Conservation (phyloP, 805 yeast genomes). For the Suhomyces kilbournensis region DNA sequence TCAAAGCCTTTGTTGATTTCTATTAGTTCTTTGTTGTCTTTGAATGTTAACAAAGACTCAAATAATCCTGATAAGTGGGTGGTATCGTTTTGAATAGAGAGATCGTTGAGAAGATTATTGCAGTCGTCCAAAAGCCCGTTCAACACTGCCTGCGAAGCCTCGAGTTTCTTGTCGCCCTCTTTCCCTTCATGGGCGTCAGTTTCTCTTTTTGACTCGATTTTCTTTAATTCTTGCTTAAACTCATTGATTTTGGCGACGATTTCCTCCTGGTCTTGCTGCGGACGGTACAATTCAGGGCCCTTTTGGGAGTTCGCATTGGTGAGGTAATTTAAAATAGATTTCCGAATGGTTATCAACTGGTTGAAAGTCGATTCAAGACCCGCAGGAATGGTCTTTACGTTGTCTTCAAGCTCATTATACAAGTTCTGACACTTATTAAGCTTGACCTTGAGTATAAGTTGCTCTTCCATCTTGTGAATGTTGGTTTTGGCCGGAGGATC, state of each 20-base stretch:
- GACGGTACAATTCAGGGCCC: not conserved
- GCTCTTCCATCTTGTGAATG: slow-evolving; percentile 52
- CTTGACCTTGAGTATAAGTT: slow-evolving; percentile 60
- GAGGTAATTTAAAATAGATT: slow-evolving; percentile 47
- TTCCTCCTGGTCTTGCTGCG: slow-evolving; percentile 1
- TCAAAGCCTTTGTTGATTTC: slow-evolving; percentile 29
- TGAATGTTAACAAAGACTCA: slow-evolving; percentile 20
- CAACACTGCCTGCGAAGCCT: slow-evolving; percentile 45
- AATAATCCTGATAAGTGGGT: slow-evolving; percentile 21
- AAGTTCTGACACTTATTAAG: slow-evolving; percentile 59
- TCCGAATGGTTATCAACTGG: slow-evolving; percentile 59
- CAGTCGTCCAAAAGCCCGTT: slow-evolving; percentile 84
- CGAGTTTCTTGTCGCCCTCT: slow-evolving; percentile 17
- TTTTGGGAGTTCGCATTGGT: slow-evolving; percentile 13
- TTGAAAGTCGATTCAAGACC: slow-evolving; percentile 49
- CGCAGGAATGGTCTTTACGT: slow-evolving; percentile 42
- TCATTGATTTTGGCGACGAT: slow-evolving; percentile 14
- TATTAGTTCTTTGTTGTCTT: slow-evolving; percentile 38
- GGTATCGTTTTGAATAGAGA: slow-evolving; percentile 44
- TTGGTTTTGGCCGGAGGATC: slow-evolving; percentile 1
- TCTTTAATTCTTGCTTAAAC: slow-evolving; percentile 24
- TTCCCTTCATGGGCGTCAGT: slow-evolving; percentile 39
- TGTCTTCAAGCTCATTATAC: slow-evolving; percentile 52
- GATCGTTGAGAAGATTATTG: slow-evolving; percentile 67
- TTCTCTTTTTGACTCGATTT: slow-evolving; percentile 44